These are phyloP conservation scores for Lactifluus subvellereus DNA, from an alignment of 768 basidiomycete genomes.

Conservation along the genomic window DNA sequence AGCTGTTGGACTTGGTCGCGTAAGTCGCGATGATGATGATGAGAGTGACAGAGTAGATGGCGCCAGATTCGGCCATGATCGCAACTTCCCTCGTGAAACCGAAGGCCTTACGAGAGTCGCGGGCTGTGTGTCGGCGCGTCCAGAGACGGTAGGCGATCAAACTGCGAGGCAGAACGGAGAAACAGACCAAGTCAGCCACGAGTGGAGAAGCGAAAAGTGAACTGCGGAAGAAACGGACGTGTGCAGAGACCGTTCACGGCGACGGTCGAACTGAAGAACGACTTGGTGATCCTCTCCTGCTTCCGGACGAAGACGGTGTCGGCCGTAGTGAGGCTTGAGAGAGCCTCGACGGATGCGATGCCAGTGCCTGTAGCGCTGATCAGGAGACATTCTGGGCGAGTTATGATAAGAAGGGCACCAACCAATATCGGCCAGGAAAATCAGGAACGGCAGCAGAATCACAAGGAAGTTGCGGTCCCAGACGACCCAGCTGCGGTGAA, in stretches of 20 bases:
- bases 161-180: slow-evolving; percentile 4
- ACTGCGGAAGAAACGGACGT: slow-evolving; percentile 20
- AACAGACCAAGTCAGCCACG: not conserved
- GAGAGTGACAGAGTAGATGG: slow-evolving; percentile 15
- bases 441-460: slow-evolving; percentile 23
- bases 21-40: slow-evolving; percentile 19
- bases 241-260: slow-evolving; percentile 29
- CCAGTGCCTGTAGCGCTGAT: slow-evolving; percentile 20
- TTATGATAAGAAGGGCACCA: not conserved
- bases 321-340: slow-evolving; percentile 23
- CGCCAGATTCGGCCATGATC: slow-evolving; percentile 21
- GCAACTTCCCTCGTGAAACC: slow-evolving; percentile 7
- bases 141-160: slow-evolving; percentile 28
- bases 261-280: slow-evolving; percentile 28
- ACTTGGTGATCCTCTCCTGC: slow-evolving; percentile 25
- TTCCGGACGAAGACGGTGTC: slow-evolving; percentile 26
- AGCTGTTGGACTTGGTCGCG: slow-evolving; percentile 8
- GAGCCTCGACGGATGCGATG: slow-evolving; percentile 24
- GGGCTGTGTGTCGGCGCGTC: slow-evolving; percentile 24
- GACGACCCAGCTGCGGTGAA: slow-evolving; percentile 28
- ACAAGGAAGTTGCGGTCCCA: slow-evolving; percentile 27
- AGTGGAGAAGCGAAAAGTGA: not conserved
- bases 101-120: slow-evolving; percentile 19
- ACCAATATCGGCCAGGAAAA: slow-evolving; percentile 31
- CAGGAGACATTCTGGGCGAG: not conserved